Conservation (phyloP, 768 basidiomycete genomes). For the Agrocybe praecox region DNA sequence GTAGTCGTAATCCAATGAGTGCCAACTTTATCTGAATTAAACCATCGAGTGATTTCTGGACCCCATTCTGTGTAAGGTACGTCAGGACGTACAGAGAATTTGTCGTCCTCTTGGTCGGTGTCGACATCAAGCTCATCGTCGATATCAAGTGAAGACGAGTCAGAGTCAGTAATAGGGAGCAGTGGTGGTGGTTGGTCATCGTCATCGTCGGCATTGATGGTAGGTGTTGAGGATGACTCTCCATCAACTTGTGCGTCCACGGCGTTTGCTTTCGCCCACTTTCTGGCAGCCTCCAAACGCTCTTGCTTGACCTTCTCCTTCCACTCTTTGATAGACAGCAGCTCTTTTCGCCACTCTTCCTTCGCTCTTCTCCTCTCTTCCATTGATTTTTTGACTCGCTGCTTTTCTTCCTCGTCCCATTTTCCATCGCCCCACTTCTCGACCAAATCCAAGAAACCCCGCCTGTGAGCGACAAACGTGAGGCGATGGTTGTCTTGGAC, state of each 20-base stretch:
- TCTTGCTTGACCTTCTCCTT: not conserved
- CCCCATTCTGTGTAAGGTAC: conserved; percentile 38
- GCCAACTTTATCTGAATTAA: conserved; percentile 28
- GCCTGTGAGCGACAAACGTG: conserved; percentile 38
- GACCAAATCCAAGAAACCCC: conserved; percentile 9
- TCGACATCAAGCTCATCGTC: not conserved
- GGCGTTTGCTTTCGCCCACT: not conserved
- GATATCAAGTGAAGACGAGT: not conserved
- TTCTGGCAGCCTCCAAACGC: too few relatives aligned
- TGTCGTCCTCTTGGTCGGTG: not conserved
- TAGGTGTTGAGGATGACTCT: not conserved
- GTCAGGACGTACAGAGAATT: not conserved
- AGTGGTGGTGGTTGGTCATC: not conserved
- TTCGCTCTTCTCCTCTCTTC: not conserved
- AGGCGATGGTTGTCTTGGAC: conserved; percentile 5
- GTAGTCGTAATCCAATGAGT: conserved; percentile 44
- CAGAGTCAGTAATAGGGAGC: not conserved
- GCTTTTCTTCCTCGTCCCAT: not conserved
- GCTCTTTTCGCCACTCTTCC: not conserved
- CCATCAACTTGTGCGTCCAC: not conserved
- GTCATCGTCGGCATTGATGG: not conserved
- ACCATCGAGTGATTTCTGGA: conserved; percentile 33
- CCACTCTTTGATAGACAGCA: not conserved
- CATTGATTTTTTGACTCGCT: not conserved
- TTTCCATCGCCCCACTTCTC: conserved; percentile 5